Base-by-base conservation (phyloP, 2,329 filamentous ascomycete species). In the Trichoderma aggressivum region DNA sequence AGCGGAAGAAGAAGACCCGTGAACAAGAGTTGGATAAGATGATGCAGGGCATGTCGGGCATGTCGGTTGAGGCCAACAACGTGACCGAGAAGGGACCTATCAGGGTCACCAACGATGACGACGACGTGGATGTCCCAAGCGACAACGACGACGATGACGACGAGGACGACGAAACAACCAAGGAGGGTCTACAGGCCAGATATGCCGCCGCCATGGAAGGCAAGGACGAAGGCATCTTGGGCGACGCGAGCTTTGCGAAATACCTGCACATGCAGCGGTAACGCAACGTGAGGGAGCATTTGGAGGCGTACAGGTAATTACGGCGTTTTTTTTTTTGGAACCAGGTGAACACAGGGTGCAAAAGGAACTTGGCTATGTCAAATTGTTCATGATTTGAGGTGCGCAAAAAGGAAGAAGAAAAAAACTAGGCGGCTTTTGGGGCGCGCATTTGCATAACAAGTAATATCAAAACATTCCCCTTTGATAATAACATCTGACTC, bases 1-100 rank as follows among this genome's bases (percentile, higher is more conserved):
- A 91, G 73, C 87, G 90, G 75, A 95, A 94, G 84, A 86, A 89
- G 72, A 87, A 87, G 71, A 83, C 88, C 32, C 87, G 94, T 59
- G 91, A 97, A 77, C 89, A 91, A 77, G 94, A 99, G 80, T 83
- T 99, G 32, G 93, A 92, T 72, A 94, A 93, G 84, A 89, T 99
- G 85, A 97, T 99, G 94, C 91, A 92, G 79, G 95, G 96, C 75
- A 97, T 99, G 93, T 84, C 84, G 79, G 95, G 96, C 76, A 97
- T 99, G 93, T 84, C 84, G 74, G 81, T 80, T 74, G 76, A 71
- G 5, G 63, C 47, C 32, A 75, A 74, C 1, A 72, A 74, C 5
- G 74, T 74, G 1, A 73, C 73, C 4, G 79, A 75, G 11, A 77
- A 77, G 26, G 75, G 82, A 59, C 82, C 83, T 21, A 79, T 79